Percentiles rank a stretch among this genome's conserved stretches.
Conservation (phyloP, 208 protist species). For the Leishmania turanica region DNA sequence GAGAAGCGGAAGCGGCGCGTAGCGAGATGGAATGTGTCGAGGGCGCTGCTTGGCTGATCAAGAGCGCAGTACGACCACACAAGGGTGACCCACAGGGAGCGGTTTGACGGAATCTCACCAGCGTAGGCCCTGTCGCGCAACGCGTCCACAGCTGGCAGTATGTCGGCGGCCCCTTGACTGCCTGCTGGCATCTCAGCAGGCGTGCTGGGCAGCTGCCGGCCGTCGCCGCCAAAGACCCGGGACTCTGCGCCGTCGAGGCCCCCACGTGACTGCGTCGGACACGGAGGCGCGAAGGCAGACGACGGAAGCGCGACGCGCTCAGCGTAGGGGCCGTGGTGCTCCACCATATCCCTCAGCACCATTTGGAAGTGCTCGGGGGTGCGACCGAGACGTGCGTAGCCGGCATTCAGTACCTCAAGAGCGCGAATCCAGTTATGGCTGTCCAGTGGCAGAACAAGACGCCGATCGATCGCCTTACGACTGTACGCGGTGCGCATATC, state of each 20-base stretch:
- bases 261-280: not conserved
- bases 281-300: not conserved
- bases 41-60: conserved; percentile 39
- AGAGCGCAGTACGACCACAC: conserved; percentile 75
- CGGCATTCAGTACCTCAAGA: conserved; percentile 73
- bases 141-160: conserved; percentile 39
- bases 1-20: conserved; percentile 54
- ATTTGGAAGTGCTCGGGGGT: conserved; percentile 75
- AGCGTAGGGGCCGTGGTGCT: conserved; percentile 29
- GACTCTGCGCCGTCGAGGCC: not conserved
- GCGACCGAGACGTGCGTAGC: conserved; percentile 70
- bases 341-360: conserved; percentile 71
- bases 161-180: not conserved
- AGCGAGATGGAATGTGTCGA: conserved; percentile 63
- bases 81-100: conserved; percentile 74
- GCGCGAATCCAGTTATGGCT: conserved; percentile 76
- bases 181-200: not conserved
- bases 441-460: conserved; percentile 85
- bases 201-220: not conserved
- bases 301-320: conserved; percentile 1
- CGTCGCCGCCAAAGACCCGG: too few relatives aligned
- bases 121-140: conserved; percentile 75
- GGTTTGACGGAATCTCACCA: conserved; percentile 57
- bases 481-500: conserved; percentile 55
- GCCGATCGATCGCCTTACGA: conserved; percentile 72